These are phyloP conservation scores for Nothophytophthora sp. DNA, from an alignment of 352 stramenopile species.

Conservation along the genomic window DNA sequence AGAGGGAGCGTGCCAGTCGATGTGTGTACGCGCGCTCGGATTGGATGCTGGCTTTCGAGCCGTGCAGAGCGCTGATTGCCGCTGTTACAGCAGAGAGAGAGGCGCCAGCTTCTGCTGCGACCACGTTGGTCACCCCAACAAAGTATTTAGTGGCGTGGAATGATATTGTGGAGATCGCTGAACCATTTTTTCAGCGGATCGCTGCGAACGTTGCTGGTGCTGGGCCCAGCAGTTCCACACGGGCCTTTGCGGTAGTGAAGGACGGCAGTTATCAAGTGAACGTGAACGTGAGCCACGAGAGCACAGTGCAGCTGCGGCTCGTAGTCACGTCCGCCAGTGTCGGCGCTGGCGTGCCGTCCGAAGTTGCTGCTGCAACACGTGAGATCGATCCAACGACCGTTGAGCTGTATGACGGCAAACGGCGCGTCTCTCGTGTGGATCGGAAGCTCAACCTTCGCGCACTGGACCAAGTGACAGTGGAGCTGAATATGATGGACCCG, in stretches of 20 bases:
- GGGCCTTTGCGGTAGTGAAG: conserved; percentile 20
- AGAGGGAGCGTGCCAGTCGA: conserved; percentile 19
- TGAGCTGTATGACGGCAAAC: conserved; percentile 42
- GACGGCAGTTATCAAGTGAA: conserved; percentile 50
- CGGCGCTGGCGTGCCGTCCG: neutral
- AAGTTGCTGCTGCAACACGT: neutral
- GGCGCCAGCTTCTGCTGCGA: conserved; percentile 20
- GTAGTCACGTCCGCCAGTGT: conserved; percentile 3
- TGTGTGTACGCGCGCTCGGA: conserved; percentile 24
- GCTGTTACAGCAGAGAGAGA: neutral
- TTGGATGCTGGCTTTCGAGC: conserved; percentile 28
- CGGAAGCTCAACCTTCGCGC: conserved; percentile 24
- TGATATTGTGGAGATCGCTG: conserved; percentile 22
- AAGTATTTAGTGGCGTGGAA: conserved; percentile 26
- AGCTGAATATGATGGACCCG: conserved; percentile 15
- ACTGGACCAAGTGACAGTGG: conserved; percentile 31
- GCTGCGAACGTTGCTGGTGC: neutral
- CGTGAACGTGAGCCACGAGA: conserved; percentile 37
- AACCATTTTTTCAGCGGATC: conserved; percentile 17
- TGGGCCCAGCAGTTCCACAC: neutral
- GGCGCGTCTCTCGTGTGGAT: conserved; percentile 40
- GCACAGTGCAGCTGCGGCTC: conserved; percentile 22
- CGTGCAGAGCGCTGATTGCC: conserved; percentile 13
- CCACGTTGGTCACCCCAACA: conserved; percentile 4
- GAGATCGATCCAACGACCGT: conserved; percentile 31